phyloP scores from a whole-genome alignment of 768 basidiomycete genomes.

The Kwoniella dendrophila region DNA sequence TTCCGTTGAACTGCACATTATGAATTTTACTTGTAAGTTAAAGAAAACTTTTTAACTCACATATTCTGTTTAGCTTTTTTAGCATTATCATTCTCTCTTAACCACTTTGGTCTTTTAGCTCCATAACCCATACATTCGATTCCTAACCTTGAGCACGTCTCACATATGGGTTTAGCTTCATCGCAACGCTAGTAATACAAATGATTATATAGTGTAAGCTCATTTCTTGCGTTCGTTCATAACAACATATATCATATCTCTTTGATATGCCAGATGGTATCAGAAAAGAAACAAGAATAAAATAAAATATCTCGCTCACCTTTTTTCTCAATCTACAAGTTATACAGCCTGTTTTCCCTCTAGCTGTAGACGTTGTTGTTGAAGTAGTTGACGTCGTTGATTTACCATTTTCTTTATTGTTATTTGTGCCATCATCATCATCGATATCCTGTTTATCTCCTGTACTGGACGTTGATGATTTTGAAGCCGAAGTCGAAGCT shows the following conservation, averaged over 20 bases:
- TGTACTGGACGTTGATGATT: too few relatives aligned
- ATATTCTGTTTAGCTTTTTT: constrained; percentile 53
- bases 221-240: too few relatives aligned
- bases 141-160: constrained; percentile 29
- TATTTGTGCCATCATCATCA: too few relatives aligned
- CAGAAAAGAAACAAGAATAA: not conserved
- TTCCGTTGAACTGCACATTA: too few relatives aligned
- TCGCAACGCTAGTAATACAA: constrained; percentile 40
- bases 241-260: too few relatives aligned
- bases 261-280: too few relatives aligned
- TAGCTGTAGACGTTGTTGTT: not conserved
- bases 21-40: too few relatives aligned
- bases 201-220: too few relatives aligned
- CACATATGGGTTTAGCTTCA: constrained; percentile 31
- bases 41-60: constrained; percentile 15
- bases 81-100: constrained; percentile 54
- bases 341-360: constrained; percentile 52
- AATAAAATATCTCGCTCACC: constrained; percentile 5
- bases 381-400: too few relatives aligned
- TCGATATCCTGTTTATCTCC: too few relatives aligned
- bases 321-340: constrained; percentile 57
- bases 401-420: too few relatives aligned
- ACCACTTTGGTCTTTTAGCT: constrained; percentile 32
- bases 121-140: constrained; percentile 39
- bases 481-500: too few relatives aligned